Conservation (phyloP, 345 rosid species). For the Gynandropsis gynandra region DNA sequence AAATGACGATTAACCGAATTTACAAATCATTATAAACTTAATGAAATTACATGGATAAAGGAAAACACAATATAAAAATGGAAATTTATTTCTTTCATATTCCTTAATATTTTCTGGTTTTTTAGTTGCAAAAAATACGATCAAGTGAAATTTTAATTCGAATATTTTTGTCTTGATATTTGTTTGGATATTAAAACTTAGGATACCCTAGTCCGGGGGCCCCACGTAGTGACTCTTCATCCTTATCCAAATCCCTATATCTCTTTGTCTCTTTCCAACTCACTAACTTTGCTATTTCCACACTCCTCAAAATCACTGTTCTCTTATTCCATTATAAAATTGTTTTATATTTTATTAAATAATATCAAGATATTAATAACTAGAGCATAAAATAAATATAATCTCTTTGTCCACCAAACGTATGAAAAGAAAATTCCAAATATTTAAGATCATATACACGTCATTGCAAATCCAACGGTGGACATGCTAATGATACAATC, state of each 20-base stretch:
- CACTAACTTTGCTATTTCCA: conserved; percentile 18
- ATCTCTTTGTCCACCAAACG: too few relatives aligned
- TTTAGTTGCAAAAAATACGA: too few relatives aligned
- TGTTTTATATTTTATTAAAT: neutral
- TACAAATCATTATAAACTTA: too few relatives aligned
- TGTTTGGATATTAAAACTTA: neutral
- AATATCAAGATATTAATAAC: neutral
- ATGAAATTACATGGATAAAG: too few relatives aligned
- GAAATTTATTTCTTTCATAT: too few relatives aligned
- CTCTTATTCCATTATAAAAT: neutral
- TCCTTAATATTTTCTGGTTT: too few relatives aligned
- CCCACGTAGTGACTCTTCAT: conserved; percentile 37
- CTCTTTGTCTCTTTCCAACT: conserved; percentile 15
- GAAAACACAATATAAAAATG: too few relatives aligned
- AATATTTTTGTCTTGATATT: conserved; percentile 1
- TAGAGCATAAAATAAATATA: neutral
- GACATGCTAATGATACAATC: neutral
- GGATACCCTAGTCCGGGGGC: conserved; percentile 22
- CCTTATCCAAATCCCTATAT: conserved; percentile 42
- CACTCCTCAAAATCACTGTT: neutral
- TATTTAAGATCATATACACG: too few relatives aligned
- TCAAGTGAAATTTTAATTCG: neutral
- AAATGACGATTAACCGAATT: too few relatives aligned
- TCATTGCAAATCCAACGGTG: too few relatives aligned
- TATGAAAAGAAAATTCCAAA: too few relatives aligned